phyloP scores from a whole-genome alignment of 768 basidiomycete genomes.

The Antrodiella citrinella region DNA sequence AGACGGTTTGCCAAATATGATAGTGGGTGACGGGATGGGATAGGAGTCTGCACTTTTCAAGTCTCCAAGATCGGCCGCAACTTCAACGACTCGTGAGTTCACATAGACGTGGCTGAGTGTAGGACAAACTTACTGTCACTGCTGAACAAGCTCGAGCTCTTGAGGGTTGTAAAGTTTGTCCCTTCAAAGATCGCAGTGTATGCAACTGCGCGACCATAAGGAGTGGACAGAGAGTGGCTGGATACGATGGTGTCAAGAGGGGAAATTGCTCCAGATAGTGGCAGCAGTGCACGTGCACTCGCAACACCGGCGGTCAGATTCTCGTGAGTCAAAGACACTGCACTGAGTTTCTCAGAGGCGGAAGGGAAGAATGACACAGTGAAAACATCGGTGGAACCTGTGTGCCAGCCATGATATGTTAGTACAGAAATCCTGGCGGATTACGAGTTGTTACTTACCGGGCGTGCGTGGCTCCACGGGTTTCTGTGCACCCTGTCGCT shows the following conservation, averaged over 20 bases:
- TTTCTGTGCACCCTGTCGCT: constrained; percentile 53
- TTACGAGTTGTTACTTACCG: constrained; percentile 35
- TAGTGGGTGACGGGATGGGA: constrained; percentile 66
- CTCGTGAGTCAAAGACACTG: constrained; percentile 67
- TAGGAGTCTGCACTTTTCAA: constrained; percentile 37
- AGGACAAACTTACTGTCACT: constrained; percentile 39
- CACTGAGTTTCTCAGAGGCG: constrained; percentile 44
- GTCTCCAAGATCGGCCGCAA: constrained; percentile 24
- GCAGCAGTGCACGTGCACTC: constrained; percentile 67
- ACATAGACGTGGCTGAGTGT: background rate
- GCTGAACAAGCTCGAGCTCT: constrained; percentile 42
- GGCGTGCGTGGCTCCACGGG: constrained; percentile 38
- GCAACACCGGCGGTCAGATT: constrained; percentile 89
- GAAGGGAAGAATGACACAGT: constrained; percentile 59
- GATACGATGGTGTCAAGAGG: constrained; percentile 74
- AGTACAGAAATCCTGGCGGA: constrained; percentile 1
- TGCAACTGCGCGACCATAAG: constrained; percentile 73
- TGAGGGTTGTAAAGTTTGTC: constrained; percentile 60
- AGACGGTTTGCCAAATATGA: constrained; percentile 63
- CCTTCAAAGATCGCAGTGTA: constrained; percentile 76
- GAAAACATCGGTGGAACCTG: constrained; percentile 57
- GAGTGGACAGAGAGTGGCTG: constrained; percentile 60
- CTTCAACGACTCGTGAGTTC: background rate
- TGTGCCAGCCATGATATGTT: background rate
- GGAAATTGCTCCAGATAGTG: constrained; percentile 58